Base-by-base conservation (phyloP, 2,329 filamentous ascomycete species). In the Tolypocladium paradoxum region DNA sequence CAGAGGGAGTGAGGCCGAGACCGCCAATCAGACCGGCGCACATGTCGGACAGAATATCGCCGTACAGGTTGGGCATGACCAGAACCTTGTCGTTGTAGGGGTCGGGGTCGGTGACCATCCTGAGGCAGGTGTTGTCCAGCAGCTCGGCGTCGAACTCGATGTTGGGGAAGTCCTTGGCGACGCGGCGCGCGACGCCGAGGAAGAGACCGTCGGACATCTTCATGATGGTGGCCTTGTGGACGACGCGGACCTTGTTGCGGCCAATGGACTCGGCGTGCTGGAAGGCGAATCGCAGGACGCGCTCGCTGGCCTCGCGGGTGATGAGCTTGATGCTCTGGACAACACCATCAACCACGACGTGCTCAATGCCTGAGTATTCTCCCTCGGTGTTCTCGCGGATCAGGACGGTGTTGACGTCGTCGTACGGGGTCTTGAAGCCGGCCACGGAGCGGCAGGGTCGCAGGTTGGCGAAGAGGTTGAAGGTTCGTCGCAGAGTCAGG, bases 191-290 rank as follows among this genome's bases (percentile, higher is more conserved):
- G 58, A 87, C 90, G 73, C 82, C 88, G 63, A 99, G 82, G 85
- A 99, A 99, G 57, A 99, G 88, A 76, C 93, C 93, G 73, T 99
- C 93, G 70, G 87, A 92, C 89, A 96, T 95, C 85, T 99, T 99
- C 93, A 99, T 99, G 78, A 99, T 99, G 69, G 93, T 97, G 72
- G 93, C 93, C 84, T 99, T 99, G 87, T 99, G 93, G 59, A 97
- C 91, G 56, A 90, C 92, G 68, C 91, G 90, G 67, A 97, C 92
- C 87, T 96, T 96, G 71, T 84, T 91, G 79, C 89, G 88, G 75
- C 91, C 90, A 68, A 96, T 87, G 64, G 89, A 83, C 73, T 93
- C 82, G 63, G 93, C 93, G 72, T 99, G 90, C 78, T 99, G 92
- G 85, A 99, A 99, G 65, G 95, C 93, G 73, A 90, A 99, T 69